phyloP scores from a whole-genome alignment of 2,329 filamentous ascomycete species.

The Penicillium sumatraense region DNA sequence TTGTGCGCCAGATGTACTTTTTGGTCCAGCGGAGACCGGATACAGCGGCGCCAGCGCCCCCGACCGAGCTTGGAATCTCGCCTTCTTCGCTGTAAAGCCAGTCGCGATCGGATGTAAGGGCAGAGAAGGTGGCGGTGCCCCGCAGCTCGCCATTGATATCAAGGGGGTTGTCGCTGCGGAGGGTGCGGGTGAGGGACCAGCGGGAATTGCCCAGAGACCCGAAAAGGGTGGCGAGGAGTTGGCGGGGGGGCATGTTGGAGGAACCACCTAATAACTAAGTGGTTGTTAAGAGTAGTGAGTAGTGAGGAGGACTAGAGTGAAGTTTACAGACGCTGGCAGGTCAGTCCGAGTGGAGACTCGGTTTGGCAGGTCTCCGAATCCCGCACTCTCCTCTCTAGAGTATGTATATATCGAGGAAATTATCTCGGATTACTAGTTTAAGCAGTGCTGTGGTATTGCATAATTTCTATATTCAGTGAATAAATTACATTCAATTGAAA shows the following conservation, averaged over 20 bases:
- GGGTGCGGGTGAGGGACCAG: conserved; percentile 44
- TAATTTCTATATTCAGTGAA: too few relatives aligned
- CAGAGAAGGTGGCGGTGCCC: conserved; percentile 45
- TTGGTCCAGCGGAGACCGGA: conserved; percentile 41
- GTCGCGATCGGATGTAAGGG: conserved; percentile 31
- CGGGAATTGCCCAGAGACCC: conserved; percentile 33
- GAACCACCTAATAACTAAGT: too few relatives aligned
- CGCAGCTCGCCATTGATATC: conserved; percentile 48
- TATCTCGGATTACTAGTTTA: too few relatives aligned
- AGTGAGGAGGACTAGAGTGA: background rate
- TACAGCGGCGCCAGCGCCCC: conserved; percentile 22
- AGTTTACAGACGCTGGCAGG: too few relatives aligned
- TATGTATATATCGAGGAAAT: too few relatives aligned
- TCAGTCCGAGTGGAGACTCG: too few relatives aligned
- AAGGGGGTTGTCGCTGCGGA: conserved; percentile 45
- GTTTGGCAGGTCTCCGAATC: too few relatives aligned
- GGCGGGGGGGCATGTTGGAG: conserved; percentile 15
- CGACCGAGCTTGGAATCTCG: conserved; percentile 38
- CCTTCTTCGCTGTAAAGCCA: conserved; percentile 51
- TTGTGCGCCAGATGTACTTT: conserved; percentile 50
- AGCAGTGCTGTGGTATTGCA: too few relatives aligned
- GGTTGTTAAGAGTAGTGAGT: background rate
- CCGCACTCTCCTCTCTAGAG: too few relatives aligned
- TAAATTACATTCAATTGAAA: too few relatives aligned
- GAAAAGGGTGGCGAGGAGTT: conserved; percentile 31